Conservation (phyloP, 495 filamentous ascomycete species). For the Penicillium turbatum region DNA sequence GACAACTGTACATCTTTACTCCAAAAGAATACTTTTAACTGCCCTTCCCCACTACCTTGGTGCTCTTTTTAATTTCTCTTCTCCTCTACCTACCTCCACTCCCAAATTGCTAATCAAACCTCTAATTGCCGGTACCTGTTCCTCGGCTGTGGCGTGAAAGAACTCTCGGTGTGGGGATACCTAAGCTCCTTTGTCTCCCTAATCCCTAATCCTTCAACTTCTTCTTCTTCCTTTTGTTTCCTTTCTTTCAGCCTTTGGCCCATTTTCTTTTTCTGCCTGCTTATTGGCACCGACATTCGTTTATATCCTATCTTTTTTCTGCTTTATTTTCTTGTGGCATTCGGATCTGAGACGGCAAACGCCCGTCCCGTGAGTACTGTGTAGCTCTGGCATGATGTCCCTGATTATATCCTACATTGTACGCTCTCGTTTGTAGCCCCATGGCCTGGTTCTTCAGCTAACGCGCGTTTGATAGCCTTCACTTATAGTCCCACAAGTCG, state of each 20-base stretch:
- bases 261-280: background rate
- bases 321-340: background rate
- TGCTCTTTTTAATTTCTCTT: constrained; percentile 1
- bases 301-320: background rate
- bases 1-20: background rate
- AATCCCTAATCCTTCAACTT: constrained; percentile 5
- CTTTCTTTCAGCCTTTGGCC: background rate
- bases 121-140: too few species aligned
- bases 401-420: constrained; percentile 12
- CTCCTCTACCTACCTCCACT: background rate
- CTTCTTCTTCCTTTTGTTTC: background rate
- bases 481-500: constrained; percentile 15
- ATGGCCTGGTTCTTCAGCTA: constrained; percentile 8
- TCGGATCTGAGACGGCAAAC: constrained; percentile 14
- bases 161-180: background rate
- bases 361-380: constrained; percentile 1
- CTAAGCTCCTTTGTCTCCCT: constrained; percentile 3
- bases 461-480: constrained; percentile 18
- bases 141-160: background rate
- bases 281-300: background rate
- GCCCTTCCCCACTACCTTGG: background rate
- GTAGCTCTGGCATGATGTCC: constrained; percentile 18
- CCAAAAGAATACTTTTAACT: background rate
- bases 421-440: constrained; percentile 11
- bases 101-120: too few species aligned